Evolutionary conservation across 441 rosid genomes (phyloP).

Genomic region (Eruca vesicaria): DNA sequence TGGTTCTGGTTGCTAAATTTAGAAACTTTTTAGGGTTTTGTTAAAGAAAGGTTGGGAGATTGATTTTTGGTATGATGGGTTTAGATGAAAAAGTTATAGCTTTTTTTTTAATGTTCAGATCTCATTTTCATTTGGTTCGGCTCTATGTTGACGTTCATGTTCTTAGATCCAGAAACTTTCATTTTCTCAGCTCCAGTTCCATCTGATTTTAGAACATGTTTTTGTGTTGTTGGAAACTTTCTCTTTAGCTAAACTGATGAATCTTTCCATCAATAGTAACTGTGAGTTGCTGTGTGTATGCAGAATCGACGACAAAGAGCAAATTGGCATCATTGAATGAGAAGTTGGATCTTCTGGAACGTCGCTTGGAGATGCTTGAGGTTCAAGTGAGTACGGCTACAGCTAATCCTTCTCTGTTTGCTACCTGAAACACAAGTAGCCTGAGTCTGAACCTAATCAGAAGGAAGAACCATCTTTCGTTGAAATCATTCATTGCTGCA

Average conservation of each 20-base stretch:
- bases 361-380: conserved; percentile 84
- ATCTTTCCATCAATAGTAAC: background rate
- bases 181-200: background rate
- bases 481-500: background rate
- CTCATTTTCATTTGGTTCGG: background rate
- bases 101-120: background rate
- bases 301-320: conserved; percentile 87
- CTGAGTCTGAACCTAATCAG: background rate
- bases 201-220: background rate
- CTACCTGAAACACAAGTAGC: conserved; percentile 36
- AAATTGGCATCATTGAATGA: conserved; percentile 75
- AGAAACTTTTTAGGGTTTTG: conserved; percentile 25
- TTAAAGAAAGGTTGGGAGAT: background rate
- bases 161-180: background rate
- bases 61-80: conserved; percentile 4
- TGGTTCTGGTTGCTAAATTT: conserved; percentile 17
- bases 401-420: conserved; percentile 78
- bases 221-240: too few species aligned
- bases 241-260: too few species aligned
- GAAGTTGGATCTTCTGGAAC: conserved; percentile 87
- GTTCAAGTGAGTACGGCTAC: conserved; percentile 93
- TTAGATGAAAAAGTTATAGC: background rate
- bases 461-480: conserved; percentile 6
- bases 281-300: background rate
- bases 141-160: background rate